Evolutionary conservation across 371 early-diverging fungal species (phyloP), one percentile per base, ranked within the genome.

Genomic region (Globomyces sp.): DNA sequence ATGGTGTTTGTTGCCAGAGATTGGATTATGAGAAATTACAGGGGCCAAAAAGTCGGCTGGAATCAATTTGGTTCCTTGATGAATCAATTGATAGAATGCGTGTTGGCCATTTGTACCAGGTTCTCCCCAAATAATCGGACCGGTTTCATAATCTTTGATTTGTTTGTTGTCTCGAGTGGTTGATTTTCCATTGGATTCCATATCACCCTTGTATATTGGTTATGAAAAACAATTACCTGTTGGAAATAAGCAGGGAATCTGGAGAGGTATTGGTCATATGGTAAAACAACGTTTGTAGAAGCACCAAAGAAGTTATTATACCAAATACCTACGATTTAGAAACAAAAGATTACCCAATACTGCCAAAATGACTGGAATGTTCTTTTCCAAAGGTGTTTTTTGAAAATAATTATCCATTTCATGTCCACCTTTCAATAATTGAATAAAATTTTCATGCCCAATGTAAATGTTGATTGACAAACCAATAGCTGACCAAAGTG

Each of bases 121-220:
- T 73, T 99, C 99, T 72, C 99, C 99, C 95, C 99, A 99, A 71
- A 99, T 93, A 78, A 99, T 94, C 46, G 98, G 96, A 43, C 97
- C 98, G 34, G 99, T 96, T 62, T 87, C 83, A 72, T 91, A 91
- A 65, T 71, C 71, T 60, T 88, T 74, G 43, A 95, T 90, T 43
- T 77, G 79, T 55, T 83, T 82, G 65, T 92, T 91, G 63, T 87
- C 83, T 47, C 93, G 90, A 66, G 91, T 90, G 57, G 90, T 85
- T 67, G 90, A 91, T 81, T 99, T 99, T 74, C 99, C 99, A 77
- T 99, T 99, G 51, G 96, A 96, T 80, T 99, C 99, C 99, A 99
- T 99, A 77, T 99, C 99, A 68, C 97, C 98, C 24, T 24, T 24
- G 24, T 24, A 24, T 24, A 24, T 24, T 24, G 24, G 24, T 24